phyloP scores from a whole-genome alignment of 495 filamentous ascomycete species.

The Tuber magnatum region DNA sequence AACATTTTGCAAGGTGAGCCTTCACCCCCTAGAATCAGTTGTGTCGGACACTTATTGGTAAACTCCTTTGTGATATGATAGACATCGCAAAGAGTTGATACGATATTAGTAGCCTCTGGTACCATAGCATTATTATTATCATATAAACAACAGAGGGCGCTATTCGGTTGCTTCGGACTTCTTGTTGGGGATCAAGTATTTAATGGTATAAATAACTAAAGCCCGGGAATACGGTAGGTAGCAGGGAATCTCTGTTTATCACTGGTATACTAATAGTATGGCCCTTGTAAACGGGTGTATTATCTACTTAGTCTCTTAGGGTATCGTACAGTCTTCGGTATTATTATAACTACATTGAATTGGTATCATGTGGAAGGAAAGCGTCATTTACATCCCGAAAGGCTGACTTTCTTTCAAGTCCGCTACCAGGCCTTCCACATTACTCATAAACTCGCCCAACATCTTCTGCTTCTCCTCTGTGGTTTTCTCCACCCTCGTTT shows the following conservation, averaged over 20 bases:
- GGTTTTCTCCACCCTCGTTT: slow-evolving; percentile 46
- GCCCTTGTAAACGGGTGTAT: background rate
- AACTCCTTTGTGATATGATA: background rate
- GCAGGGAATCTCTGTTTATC: background rate
- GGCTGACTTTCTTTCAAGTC: slow-evolving; percentile 77
- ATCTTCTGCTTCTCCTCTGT: slow-evolving; percentile 83
- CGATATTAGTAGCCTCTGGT: background rate
- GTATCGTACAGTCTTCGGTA: background rate
- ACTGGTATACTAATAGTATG: background rate
- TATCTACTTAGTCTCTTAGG: background rate
- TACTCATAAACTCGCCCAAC: slow-evolving; percentile 72
- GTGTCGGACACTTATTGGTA: background rate
- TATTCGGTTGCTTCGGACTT: background rate
- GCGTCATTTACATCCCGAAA: slow-evolving; percentile 48
- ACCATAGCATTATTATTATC: background rate
- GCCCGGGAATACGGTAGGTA: background rate
- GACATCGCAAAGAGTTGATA: background rate
- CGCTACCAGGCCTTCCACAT: slow-evolving; percentile 84
- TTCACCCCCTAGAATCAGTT: background rate
- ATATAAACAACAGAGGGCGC: background rate
- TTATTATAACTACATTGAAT: background rate
- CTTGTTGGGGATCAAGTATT: background rate
- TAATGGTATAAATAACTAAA: background rate
- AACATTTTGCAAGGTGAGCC: background rate
- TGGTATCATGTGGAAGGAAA: background rate